Evolutionary conservation across 2,329 filamentous ascomycete species (phyloP), one percentile per base, ranked within the genome.

Genomic region (Zarea fungicola): DNA sequence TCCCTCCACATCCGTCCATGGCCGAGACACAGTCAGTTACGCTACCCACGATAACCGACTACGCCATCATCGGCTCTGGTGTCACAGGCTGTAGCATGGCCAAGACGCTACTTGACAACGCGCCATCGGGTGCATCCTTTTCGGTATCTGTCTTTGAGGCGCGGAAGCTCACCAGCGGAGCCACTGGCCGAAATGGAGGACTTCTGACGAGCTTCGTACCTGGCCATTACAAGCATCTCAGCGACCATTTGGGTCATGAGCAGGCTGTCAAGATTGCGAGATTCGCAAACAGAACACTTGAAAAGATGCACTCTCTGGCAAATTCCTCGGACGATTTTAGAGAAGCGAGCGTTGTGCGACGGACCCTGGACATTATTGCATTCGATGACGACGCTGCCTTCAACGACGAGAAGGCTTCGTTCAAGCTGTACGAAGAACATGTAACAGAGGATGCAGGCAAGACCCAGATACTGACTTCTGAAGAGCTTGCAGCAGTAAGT

Each of bases 201-300:
- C 58, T 60, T 14, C 53, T 61, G 4, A 58, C 58, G 8, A 58
- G 54, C 31, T 40, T 63, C 23, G 64, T 70, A 3, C 68, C 73
- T 43, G 65, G 70, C 49, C 54, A 67, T 18, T 74, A 70, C 39
- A 55, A 54, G n/a, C 52, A 53, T 6, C 50, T 73, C 4, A 59
- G 60, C 25, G 37, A 53, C 5, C 53, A 50, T 13, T 55, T 66
- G 26, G 65, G 67, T 0, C 52, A 56, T 1, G 64, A 67, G 35
- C 58, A 62, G 5, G 73, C 74, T 3, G 64, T 63, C 14, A 61
- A 64, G 35, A 63, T 77, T 22, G 63, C 68, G 1, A 56, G 64
- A 2, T 75, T 77, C 47, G 68, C 70, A 53, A 56, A 70, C 29
- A 46, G 57, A 29, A 68, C 74, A 42, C 56, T 74, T 3, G 58